phyloP scores from a whole-genome alignment of 768 basidiomycete genomes.

The Lentinula boryana region DNA sequence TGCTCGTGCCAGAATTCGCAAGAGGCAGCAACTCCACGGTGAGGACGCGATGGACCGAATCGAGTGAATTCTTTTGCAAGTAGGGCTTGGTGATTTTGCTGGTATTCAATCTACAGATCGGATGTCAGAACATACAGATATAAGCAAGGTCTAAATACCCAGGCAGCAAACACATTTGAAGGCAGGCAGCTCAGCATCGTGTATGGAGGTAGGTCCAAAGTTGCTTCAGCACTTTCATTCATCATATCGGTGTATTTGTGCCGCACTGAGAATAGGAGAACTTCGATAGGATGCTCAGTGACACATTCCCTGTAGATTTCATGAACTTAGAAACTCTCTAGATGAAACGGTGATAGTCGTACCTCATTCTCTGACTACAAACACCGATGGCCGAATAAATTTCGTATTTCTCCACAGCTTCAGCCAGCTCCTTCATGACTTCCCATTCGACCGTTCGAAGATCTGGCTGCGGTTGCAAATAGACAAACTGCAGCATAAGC shows the following conservation, averaged over 20 bases:
- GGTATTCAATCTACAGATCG: conserved; percentile 1
- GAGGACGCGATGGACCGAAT: conserved; percentile 8
- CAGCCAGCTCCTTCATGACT: conserved; percentile 11
- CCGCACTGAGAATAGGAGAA: conserved; percentile 8
- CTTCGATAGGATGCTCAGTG: conserved; percentile 6
- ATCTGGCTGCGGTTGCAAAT: conserved; percentile 14
- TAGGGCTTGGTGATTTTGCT: conserved; percentile 4
- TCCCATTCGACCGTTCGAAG: conserved; percentile 10
- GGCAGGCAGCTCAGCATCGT: conserved; percentile 8
- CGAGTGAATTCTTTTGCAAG: conserved; percentile 9
- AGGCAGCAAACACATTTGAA: conserved; percentile 7
- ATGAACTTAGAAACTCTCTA: neutral
- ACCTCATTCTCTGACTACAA: conserved; percentile 11
- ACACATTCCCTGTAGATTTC: conserved; percentile 3
- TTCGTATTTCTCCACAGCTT: conserved; percentile 19
- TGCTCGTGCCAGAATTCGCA: conserved; percentile 11
- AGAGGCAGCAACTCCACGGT: conserved; percentile 1
- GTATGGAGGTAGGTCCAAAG: conserved; percentile 7
- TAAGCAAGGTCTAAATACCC: neutral
- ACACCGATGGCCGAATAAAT: conserved; percentile 12
- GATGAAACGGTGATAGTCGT: neutral
- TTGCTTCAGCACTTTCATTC: conserved; percentile 9
- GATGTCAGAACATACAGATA: neutral
- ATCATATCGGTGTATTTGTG: conserved; percentile 11
- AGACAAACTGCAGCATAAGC: conserved; percentile 16